These are phyloP conservation scores for Echinosphaeria canescens DNA, from an alignment of 2,329 filamentous ascomycete species.

Conservation along the genomic window DNA sequence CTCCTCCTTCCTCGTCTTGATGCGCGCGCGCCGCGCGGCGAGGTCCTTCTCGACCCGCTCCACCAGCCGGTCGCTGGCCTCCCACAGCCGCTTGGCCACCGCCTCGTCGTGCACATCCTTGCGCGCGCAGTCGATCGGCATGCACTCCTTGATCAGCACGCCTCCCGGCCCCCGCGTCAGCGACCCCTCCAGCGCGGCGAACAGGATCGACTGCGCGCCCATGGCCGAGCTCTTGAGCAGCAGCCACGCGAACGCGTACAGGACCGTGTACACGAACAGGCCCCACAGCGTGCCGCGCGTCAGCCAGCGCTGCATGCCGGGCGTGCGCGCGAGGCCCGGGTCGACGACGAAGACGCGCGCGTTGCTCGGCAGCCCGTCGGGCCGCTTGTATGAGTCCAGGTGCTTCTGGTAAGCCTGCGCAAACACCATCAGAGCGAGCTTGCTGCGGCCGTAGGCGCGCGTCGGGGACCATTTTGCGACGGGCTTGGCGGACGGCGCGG, in stretches of 20 bases:
- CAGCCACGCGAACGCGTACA: conserved; percentile 71
- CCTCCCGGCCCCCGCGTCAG: conserved; percentile 44
- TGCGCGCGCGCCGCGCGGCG: conserved; percentile 29
- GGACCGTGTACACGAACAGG: conserved; percentile 50
- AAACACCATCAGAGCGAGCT: conserved; percentile 75
- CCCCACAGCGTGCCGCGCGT: conserved; percentile 69
- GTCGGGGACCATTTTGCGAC: conserved; percentile 27
- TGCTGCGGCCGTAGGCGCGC: conserved; percentile 39
- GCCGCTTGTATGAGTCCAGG: conserved; percentile 61
- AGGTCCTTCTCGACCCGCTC: conserved; percentile 63
- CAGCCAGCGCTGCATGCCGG: conserved; percentile 72
- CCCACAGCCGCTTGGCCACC: conserved; percentile 71
- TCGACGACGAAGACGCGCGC: conserved; percentile 72
- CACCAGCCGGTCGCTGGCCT: conserved; percentile 69
- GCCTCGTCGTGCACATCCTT: conserved; percentile 59
- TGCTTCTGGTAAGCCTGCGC: conserved; percentile 85
- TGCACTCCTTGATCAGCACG: conserved; percentile 74
- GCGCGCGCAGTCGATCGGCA: conserved; percentile 47
- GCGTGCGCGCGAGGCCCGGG: conserved; percentile 66
- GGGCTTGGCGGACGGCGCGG: too few species aligned
- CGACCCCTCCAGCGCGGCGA: conserved; percentile 62
- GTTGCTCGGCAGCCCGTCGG: conserved; percentile 66
- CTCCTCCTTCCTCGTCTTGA: conserved; percentile 14
- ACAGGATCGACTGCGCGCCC: conserved; percentile 73
- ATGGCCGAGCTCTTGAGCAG: conserved; percentile 66